A percentile compares a stretch with the other conserved stretches of the same genome.
These are phyloP conservation scores for Hyphopichia homilentoma DNA, from an alignment of 805 yeast species.

Conservation along the genomic window DNA sequence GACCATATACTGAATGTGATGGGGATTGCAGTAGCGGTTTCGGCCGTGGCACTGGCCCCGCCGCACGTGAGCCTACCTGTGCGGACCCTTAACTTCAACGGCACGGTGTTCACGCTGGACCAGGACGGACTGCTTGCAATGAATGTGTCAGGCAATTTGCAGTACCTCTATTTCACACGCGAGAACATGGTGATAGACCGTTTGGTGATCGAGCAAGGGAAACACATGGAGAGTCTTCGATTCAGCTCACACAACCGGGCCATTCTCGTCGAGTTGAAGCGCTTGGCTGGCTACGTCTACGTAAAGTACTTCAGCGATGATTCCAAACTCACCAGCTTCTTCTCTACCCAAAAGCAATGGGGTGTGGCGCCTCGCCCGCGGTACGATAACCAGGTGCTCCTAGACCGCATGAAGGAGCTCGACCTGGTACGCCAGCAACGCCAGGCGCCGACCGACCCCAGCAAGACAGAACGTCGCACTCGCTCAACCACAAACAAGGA, in stretches of 20 bases:
- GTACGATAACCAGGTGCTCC: conserved; percentile 6
- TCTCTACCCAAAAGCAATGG: conserved; percentile 6
- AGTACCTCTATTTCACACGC: conserved; percentile 5
- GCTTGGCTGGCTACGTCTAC: conserved; percentile 8
- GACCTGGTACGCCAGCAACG: not conserved
- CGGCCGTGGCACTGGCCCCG: not conserved
- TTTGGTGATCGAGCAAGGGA: conserved; percentile 7
- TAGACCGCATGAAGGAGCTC: conserved; percentile 3
- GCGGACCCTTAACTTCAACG: conserved; percentile 1
- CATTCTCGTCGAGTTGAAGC: conserved; percentile 7
- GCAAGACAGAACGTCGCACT: not conserved
- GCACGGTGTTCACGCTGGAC: conserved; percentile 1
- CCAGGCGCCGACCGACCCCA: not conserved
- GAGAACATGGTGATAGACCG: conserved; percentile 6
- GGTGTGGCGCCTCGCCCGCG: conserved; percentile 4
- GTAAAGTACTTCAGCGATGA: conserved; percentile 8
- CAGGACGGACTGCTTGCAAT: conserved; percentile 3
- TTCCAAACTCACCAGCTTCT: conserved; percentile 7
- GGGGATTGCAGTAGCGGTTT: not conserved
- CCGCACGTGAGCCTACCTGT: conserved; percentile 1
- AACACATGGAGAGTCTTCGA: conserved; percentile 8
- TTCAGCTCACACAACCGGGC: conserved; percentile 8
- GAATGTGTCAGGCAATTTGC: conserved; percentile 2
- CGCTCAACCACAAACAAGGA: not conserved
- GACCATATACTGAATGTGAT: not conserved